A percentile compares a stretch with the other conserved stretches of the same genome.
phyloP scores from a whole-genome alignment of 78 protist species.

The Dictyostelium discoideum region DNA sequence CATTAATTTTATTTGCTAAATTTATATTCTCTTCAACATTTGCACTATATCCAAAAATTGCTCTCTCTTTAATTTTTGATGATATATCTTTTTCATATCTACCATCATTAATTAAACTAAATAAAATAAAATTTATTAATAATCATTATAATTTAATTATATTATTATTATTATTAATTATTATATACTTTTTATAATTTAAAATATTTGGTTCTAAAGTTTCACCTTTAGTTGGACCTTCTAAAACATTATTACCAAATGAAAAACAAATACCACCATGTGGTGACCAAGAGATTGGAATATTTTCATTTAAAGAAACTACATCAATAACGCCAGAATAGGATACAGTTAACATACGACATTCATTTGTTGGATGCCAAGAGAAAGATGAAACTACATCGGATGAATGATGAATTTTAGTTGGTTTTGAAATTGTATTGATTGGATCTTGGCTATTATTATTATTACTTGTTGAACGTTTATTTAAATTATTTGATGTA shows the following conservation, averaged over 20 bases:
- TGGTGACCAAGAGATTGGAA: constrained; percentile 82
- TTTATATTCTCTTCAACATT: constrained; percentile 43
- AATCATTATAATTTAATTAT: not conserved
- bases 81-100: constrained; percentile 77
- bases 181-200: constrained; percentile 35
- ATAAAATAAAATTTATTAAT: not conserved
- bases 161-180: constrained; percentile 11
- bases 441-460: not conserved
- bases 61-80: constrained; percentile 64
- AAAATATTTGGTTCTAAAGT: constrained; percentile 45
- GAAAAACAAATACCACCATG: constrained; percentile 57
- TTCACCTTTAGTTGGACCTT: constrained; percentile 53
- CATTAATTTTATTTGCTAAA: constrained; percentile 12
- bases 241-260: constrained; percentile 56
- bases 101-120: constrained; percentile 56
- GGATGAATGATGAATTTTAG: constrained; percentile 33
- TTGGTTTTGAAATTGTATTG: constrained; percentile 41
- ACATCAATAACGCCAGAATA: constrained; percentile 73
- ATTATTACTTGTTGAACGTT: not conserved
- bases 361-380: constrained; percentile 84
- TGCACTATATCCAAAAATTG: constrained; percentile 63
- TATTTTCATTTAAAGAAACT: constrained; percentile 64
- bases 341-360: constrained; percentile 74
- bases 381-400: constrained; percentile 64
- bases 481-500: not conserved